Evolutionary conservation across 2,329 filamentous ascomycete genomes (phyloP).

Genomic region (Exophiala mesophila): DNA sequence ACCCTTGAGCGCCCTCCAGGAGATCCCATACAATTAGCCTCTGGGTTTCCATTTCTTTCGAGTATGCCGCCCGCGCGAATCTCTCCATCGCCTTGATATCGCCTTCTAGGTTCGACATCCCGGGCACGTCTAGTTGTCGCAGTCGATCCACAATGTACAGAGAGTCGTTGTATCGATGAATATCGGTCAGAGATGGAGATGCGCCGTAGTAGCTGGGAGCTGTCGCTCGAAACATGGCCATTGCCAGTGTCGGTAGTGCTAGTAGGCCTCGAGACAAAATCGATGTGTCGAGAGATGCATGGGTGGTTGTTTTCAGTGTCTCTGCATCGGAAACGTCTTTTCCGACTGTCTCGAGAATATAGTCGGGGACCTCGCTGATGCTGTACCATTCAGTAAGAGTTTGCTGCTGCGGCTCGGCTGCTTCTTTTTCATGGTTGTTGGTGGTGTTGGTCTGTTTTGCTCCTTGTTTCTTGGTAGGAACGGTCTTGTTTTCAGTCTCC

Average conservation of each 20-base stretch:
- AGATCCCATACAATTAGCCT: slow-evolving; percentile 58
- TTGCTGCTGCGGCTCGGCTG: slow-evolving; percentile 53
- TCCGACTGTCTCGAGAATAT: slow-evolving; percentile 50
- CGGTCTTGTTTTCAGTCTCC: slow-evolving; percentile 37
- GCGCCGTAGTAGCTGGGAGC: slow-evolving; percentile 43
- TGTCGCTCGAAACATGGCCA: slow-evolving; percentile 49
- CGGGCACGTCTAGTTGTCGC: slow-evolving; percentile 35
- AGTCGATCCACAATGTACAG: slow-evolving; percentile 54
- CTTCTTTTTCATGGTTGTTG: slow-evolving; percentile 10
- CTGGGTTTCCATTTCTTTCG: slow-evolving; percentile 61
- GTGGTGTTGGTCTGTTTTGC: slow-evolving; percentile 12
- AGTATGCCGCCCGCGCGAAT: slow-evolving; percentile 58
- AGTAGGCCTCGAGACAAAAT: slow-evolving; percentile 38
- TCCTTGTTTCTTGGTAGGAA: background rate
- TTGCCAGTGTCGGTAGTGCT: slow-evolving; percentile 42
- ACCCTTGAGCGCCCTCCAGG: slow-evolving; percentile 59
- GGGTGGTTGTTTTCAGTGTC: slow-evolving; percentile 34
- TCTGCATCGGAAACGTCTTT: slow-evolving; percentile 40
- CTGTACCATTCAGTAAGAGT: slow-evolving; percentile 80
- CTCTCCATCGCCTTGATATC: slow-evolving; percentile 54
- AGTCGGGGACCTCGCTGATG: slow-evolving; percentile 80
- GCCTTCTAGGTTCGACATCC: slow-evolving; percentile 39
- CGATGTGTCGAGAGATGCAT: slow-evolving; percentile 34
- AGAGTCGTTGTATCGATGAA: slow-evolving; percentile 63
- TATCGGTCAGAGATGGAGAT: slow-evolving; percentile 49